These are phyloP conservation scores for Vitis hybrid DNA, from an alignment of 177 flowering plant species.

Conservation along the genomic window DNA sequence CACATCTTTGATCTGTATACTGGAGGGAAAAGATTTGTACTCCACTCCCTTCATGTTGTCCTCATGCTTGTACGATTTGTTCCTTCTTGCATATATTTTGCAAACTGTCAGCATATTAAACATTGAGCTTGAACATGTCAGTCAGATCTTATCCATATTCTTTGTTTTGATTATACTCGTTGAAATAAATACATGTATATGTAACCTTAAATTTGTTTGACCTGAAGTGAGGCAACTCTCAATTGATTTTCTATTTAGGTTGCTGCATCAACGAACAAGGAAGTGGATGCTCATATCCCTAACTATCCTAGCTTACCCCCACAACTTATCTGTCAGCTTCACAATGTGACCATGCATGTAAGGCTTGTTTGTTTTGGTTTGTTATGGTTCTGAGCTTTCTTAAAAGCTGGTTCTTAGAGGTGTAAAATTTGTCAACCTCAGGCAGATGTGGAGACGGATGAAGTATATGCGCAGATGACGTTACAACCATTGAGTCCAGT, in stretches of 20 bases:
- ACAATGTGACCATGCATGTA: conserved; percentile 94
- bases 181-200: too few relatives aligned
- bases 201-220: too few relatives aligned
- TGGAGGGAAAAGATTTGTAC: too few relatives aligned
- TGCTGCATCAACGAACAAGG: conserved; percentile 81
- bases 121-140: too few relatives aligned
- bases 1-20: too few relatives aligned
- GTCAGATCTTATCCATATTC: too few relatives aligned
- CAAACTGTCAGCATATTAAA: too few relatives aligned
- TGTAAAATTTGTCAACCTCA: conserved; percentile 28
- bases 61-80: too few relatives aligned
- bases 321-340: conserved; percentile 87
- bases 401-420: conserved; percentile 3
- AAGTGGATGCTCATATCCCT: conserved; percentile 84
- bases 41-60: too few relatives aligned
- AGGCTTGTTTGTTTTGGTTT: conserved; percentile 17
- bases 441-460: conserved; percentile 75
- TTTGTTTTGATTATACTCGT: too few relatives aligned
- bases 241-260: conserved; percentile 43
- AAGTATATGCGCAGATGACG: conserved; percentile 85
- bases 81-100: too few relatives aligned
- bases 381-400: not conserved
- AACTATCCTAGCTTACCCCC: conserved; percentile 87
- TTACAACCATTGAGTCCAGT: conserved; percentile 75
- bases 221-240: not conserved